These are phyloP conservation scores for Lactarius psammicola DNA, from an alignment of 768 basidiomycete species.

Conservation along the genomic window DNA sequence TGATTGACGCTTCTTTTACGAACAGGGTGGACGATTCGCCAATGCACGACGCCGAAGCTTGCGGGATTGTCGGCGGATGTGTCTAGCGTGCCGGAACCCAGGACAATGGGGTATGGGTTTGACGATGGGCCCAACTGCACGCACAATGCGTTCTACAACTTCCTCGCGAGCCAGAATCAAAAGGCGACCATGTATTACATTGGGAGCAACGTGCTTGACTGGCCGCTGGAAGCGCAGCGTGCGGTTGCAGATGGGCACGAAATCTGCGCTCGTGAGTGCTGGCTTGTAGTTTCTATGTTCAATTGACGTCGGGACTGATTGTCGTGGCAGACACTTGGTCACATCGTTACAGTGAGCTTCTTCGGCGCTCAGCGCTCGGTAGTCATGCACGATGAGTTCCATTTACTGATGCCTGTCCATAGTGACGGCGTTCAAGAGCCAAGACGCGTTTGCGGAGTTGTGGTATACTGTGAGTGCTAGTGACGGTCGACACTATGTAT, in stretches of 20 bases:
- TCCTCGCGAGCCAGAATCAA: constrained; percentile 49
- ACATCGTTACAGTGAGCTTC: constrained; percentile 44
- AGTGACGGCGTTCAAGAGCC: constrained; percentile 62
- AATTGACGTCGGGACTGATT: not conserved
- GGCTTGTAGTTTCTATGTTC: not conserved
- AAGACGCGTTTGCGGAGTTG: constrained; percentile 72
- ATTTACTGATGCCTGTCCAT: not conserved
- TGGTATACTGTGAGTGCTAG: constrained; percentile 56
- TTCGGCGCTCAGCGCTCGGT: not conserved
- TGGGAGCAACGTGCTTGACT: constrained; percentile 56
- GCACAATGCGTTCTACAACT: constrained; percentile 63
- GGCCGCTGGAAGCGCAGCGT: constrained; percentile 56
- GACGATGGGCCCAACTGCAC: constrained; percentile 67
- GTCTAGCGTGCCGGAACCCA: constrained; percentile 52
- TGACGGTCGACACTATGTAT: not conserved
- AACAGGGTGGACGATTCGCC: constrained; percentile 42
- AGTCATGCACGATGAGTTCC: not conserved
- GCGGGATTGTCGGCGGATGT: constrained; percentile 46
- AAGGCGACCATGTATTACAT: constrained; percentile 66
- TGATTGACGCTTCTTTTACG: not conserved
- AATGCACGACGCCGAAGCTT: constrained; percentile 50
- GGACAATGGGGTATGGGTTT: constrained; percentile 57
- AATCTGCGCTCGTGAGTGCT: constrained; percentile 50
- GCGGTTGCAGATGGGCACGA: constrained; percentile 59
- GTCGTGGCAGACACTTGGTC: constrained; percentile 47